Evolutionary conservation across 306 rosid genomes (phyloP), one percentile per base, ranked within the genome.

Genomic region (Gastrolobium villosum): DNA sequence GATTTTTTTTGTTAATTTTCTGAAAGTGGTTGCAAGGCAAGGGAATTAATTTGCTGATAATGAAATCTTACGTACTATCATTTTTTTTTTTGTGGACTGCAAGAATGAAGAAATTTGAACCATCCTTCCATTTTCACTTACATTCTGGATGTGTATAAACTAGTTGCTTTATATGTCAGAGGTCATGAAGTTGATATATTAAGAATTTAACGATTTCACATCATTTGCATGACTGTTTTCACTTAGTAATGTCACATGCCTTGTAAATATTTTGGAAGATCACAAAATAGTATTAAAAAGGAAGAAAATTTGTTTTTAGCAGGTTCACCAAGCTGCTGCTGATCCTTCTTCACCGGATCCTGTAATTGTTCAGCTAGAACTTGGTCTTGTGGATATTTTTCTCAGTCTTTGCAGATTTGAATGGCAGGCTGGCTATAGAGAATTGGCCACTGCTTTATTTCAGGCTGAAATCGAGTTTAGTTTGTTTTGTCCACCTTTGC

Each of bases 391-490:
- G 66, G 97, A 94, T 84, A 83, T 92, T 78, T 94, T 94, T 86
- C 80, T 94, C 65, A 84, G 92, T 87, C 91, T 92, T 54, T 94
- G 99, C 82, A 84, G 93, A 65, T 90, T 94, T 72, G 99, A 94
- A 73, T 94, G 99, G 99, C 99, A 94, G 83, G 84, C 91, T 64
- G 99, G 99, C 78, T 92, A 90, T 54, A 91, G 84, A 83, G 99
- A 94, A 85, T 84, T 92, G 78, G 88, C 97, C 84, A 92, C 97
- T 53, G 93, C 91, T 76, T 81, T 94, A 74, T 90, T 94, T 91
- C 99, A 92, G 94, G 97, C 99, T 80, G 97, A 92, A 86, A 88
- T 94, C 39, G 97, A 94, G 86, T 94, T 82, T 87, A 88, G 95
- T 80, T 85, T 90, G 93, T 94, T 94, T 81, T 89, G 88, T 86